A percentile compares a stretch with the other conserved stretches of the same genome.
Conservation (phyloP, 352 stramenopile genomes). For the Phytopythium mirpurense region DNA sequence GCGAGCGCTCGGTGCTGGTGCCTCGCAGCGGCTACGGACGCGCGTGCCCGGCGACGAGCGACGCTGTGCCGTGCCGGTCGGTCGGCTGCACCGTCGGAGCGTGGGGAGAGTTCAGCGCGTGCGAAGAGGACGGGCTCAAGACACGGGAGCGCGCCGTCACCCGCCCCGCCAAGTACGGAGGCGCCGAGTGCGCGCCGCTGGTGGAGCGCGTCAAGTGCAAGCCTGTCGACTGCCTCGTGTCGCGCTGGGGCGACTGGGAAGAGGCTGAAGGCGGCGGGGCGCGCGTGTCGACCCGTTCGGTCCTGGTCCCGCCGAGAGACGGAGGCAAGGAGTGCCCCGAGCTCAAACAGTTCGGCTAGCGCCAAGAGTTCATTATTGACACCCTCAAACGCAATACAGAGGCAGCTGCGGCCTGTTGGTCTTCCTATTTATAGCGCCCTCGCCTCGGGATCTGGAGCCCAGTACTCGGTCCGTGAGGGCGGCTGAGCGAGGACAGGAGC, state of each 20-base stretch:
- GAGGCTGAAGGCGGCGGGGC: constrained; percentile 14
- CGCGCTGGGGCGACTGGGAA: constrained; percentile 25
- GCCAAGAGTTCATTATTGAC: too few relatives aligned
- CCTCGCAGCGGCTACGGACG: constrained; percentile 12
- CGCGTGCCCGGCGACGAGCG: constrained; percentile 17
- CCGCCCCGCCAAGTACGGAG: constrained; percentile 16
- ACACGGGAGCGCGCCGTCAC: constrained; percentile 17
- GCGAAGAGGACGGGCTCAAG: constrained; percentile 22
- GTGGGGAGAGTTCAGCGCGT: constrained; percentile 21
- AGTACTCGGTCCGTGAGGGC: background rate
- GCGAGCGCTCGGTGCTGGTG: constrained; percentile 16
- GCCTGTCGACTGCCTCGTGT: constrained; percentile 26
- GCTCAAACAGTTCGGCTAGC: constrained; percentile 15
- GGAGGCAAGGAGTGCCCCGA: constrained; percentile 32
- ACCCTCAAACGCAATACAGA: too few relatives aligned
- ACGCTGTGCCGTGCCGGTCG: constrained; percentile 16
- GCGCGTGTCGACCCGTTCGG: constrained; percentile 24
- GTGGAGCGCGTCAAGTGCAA: constrained; percentile 20
- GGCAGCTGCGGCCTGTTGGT: too few relatives aligned
- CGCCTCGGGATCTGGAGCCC: background rate
- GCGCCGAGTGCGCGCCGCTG: constrained; percentile 14
- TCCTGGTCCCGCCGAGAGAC: constrained; percentile 28
- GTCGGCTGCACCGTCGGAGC: constrained; percentile 19
- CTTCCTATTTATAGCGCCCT: background rate
- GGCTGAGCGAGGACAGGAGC: background rate